A percentile compares a stretch with the other conserved stretches of the same genome.
Evolutionary conservation across 2,329 filamentous ascomycete species (phyloP).

Genomic region (Fusarium sp.): DNA sequence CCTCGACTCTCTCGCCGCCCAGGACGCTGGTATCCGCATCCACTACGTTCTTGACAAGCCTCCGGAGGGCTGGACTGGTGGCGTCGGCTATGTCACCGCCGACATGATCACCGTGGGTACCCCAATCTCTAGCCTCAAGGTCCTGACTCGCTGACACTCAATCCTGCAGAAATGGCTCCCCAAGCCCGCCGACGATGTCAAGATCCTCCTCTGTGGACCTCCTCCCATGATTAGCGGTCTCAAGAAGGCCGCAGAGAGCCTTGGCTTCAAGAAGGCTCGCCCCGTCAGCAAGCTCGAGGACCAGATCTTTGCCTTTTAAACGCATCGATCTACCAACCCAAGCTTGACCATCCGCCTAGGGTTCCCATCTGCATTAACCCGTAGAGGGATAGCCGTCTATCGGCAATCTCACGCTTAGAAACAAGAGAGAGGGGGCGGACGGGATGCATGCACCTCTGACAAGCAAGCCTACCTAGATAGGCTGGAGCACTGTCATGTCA

Average conservation of each 20-base stretch:
- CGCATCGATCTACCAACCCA: not conserved
- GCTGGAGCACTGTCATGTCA: not conserved
- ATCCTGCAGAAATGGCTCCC: constrained; percentile 76
- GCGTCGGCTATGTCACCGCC: constrained; percentile 91
- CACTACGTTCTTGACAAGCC: constrained; percentile 98
- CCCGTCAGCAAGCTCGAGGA: constrained; percentile 98
- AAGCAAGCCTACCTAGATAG: not conserved
- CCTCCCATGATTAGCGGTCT: constrained; percentile 96
- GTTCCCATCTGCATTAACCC: not conserved
- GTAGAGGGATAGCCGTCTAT: not conserved
- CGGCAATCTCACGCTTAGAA: constrained; percentile 16
- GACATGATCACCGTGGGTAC: constrained; percentile 88
- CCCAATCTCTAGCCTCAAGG: constrained; percentile 21
- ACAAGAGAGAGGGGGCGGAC: constrained; percentile 22
- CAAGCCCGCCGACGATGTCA: constrained; percentile 85
- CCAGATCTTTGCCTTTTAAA: constrained; percentile 92
- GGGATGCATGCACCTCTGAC: constrained; percentile 5
- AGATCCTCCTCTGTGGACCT: constrained; percentile 93
- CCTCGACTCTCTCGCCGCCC: constrained; percentile 79
- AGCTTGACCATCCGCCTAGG: not conserved
- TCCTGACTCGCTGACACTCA: constrained; percentile 32
- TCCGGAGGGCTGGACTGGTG: constrained; percentile 89
- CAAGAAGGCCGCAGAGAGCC: constrained; percentile 92
- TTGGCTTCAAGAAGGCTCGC: constrained; percentile 91
- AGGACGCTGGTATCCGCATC: constrained; percentile 85